Base-by-base conservation (phyloP, 306 rosid genomes). In the Cucurbita pepo region DNA sequence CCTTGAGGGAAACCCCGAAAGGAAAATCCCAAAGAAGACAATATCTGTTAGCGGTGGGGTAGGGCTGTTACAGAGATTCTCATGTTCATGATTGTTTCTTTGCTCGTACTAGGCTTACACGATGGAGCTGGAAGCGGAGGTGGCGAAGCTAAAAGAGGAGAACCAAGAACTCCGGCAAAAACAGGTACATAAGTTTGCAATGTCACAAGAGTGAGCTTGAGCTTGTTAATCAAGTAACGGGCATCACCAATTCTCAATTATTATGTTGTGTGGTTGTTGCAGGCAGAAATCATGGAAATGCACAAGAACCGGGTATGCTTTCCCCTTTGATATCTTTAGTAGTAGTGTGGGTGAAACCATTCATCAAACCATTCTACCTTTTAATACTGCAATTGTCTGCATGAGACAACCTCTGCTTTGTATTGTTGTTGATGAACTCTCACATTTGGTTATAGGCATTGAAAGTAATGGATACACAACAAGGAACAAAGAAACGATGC, bases 71-170 rank as follows among this genome's bases (percentile, higher is more conserved):
- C 30, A 25, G 30, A 69, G 57, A 69, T 56, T 44, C 62, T 43
- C 41, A 56, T n/a, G 15, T 38, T 16, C 52, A 7, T 56, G 18
- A 56, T 43, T 59, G 12, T 50, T 12, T 59, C 71, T 16, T 44
- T 0, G 48, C 8, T 50, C 0, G 11, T 64, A 16, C 37, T 51
- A 95, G 99, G 99, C 99, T 69, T 89, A 95, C 79, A 95, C 99
- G 53, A 88, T 83, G 96, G 99, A 95, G 80, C 77, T 91, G 88
- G 99, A 95, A 90, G 93, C 90, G 64, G 97, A 95, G 83, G 90
- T 95, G 76, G 89, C 90, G 43, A 88, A 88, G 80, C 78, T 95
- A 45, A 95, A 95, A 82, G 96, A 89, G 86, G 97, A 91, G 77
- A 91, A 95, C 74, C 75, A 95, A 78, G 88, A 86, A 43, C 82